Base-by-base conservation (phyloP, 768 basidiomycete species). In the Pleurotus giganteus region DNA sequence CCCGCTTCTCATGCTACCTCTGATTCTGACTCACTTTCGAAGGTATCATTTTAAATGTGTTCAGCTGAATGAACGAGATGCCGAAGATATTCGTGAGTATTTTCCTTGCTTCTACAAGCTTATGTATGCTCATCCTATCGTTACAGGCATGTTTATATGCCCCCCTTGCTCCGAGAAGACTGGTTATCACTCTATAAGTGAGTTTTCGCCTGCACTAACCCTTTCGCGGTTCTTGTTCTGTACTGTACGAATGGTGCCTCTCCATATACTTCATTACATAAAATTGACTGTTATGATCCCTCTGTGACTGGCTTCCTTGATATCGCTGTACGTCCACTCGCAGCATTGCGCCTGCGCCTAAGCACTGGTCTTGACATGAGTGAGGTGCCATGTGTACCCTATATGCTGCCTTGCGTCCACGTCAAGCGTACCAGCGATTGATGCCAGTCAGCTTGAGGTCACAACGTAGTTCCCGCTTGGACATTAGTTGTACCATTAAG, bases 1-100 rank as follows among this genome's bases (percentile, higher is more conserved):
- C 69, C 9, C 24, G 51, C 2, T 55, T 41, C 39, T 15, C n/a
- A 17, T 28, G 32, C 43, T 17, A 17, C 51, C 26, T 55, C 23
- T 63, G 46, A 43, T 46, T 26, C 41, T 5, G 32, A 15, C 24
- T 31, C 32, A 36, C 29, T 56, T 54, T 47, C 26, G 3, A 51
- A 94, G 91, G 91, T 91, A 84, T 69, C 91, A 94, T 68, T 93
- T 93, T 61, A 69, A 71, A n/a, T 94, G 91, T 69, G 77, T 92
- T 8, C 71, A 80, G 56, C 67, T 93, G 45, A 75, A 67, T 55
- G 80, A 82, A 60, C 71, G 76, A 47, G 78, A 85, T 60, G 91
- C 91, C 7, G 85, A 85, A 63, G 86, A 89, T 66, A 88, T 94
- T 67, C 81, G 89, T 91, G 68, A 76, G 89, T 66, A 59, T 44